Evolutionary conservation across 441 rosid species (phyloP).

Genomic region (Isatis lusitanica): DNA sequence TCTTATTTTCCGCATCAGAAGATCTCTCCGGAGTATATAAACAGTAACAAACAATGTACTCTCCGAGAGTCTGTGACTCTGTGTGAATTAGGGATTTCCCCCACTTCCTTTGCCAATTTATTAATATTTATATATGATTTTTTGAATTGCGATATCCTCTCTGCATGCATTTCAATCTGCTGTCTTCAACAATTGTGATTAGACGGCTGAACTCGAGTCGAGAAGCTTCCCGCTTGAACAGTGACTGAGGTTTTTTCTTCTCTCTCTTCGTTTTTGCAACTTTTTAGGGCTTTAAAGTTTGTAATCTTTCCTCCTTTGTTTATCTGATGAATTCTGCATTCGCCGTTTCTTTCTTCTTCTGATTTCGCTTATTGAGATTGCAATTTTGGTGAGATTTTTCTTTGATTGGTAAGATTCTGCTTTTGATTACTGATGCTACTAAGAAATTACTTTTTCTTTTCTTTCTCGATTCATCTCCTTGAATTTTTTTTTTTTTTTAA

Average conservation of each 20-base stretch:
- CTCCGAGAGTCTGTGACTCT: background rate
- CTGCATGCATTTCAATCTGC: conserved; percentile 2
- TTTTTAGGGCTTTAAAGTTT: background rate
- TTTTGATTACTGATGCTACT: background rate
- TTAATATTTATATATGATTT: background rate
- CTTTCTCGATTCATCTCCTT: background rate
- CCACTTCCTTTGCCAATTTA: background rate
- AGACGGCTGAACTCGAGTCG: background rate
- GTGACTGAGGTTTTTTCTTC: background rate
- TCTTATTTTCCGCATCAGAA: background rate
- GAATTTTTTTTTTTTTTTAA: too few species aligned
- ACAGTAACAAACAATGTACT: background rate
- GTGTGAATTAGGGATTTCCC: background rate
- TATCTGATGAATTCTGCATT: conserved; percentile 5
- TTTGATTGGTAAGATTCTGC: background rate
- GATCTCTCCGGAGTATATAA: too few species aligned
- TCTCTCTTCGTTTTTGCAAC: background rate
- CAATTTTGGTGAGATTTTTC: too few species aligned
- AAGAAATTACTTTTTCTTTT: background rate
- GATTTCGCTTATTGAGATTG: background rate
- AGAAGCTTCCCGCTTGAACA: conserved; percentile 12
- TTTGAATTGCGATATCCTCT: background rate
- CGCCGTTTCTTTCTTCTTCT: background rate
- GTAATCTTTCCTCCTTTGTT: background rate
- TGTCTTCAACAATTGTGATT: conserved; percentile 4